Conservation (phyloP, 768 basidiomycete species). For the Cubamyces lactineus region DNA sequence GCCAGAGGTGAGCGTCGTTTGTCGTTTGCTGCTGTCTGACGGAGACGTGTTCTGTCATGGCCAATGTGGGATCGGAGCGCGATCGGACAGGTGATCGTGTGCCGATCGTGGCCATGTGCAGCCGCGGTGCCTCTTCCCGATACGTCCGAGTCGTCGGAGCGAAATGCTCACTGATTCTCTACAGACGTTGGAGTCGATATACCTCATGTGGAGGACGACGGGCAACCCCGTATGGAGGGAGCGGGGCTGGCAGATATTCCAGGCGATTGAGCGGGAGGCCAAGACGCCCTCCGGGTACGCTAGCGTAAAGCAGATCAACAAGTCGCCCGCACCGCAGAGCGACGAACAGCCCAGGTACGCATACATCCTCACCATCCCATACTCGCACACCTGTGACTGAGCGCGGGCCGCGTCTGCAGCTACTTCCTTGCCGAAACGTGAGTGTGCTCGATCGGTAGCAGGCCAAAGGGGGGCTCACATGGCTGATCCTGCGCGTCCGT, state of each 20-base stretch:
- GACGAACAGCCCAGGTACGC: conserved; percentile 79
- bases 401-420: conserved; percentile 30
- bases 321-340: conserved; percentile 39
- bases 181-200: conserved; percentile 75
- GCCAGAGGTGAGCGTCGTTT: conserved; percentile 61
- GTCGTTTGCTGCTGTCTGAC: not conserved
- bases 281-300: conserved; percentile 67
- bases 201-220: conserved; percentile 71
- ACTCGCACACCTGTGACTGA: not conserved
- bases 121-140: not conserved
- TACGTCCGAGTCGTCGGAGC: no score
- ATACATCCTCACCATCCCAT: not conserved
- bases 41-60: not conserved
- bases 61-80: no score
- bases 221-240: conserved; percentile 70
- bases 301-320: conserved; percentile 53
- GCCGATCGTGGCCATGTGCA: no score
- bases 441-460: conserved; percentile 19
- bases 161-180: not conserved
- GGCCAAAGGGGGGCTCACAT: no score
- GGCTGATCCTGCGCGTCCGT: not conserved
- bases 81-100: no score
- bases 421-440: conserved; percentile 61
- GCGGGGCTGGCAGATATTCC: conserved; percentile 71
- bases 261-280: conserved; percentile 63